These are phyloP conservation scores for Carex pumila DNA, from an alignment of 176 grass and related monocot species.

Conservation along the genomic window DNA sequence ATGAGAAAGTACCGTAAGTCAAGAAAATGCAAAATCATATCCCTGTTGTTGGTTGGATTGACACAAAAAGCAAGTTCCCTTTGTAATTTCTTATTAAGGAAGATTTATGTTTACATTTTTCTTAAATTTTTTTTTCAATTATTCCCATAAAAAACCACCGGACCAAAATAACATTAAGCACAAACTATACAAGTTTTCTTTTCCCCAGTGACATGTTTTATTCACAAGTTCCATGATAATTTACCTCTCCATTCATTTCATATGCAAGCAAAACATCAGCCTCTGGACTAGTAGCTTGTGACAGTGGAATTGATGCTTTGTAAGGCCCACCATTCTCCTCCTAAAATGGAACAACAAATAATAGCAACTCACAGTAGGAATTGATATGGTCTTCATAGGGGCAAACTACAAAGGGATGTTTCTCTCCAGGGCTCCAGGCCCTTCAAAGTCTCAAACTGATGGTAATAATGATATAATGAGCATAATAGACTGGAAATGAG, in stretches of 20 bases:
- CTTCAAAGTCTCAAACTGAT: neutral
- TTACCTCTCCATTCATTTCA: conserved; percentile 99
- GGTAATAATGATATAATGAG: neutral
- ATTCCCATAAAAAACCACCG: neutral
- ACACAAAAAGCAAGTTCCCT: neutral
- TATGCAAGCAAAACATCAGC: conserved; percentile 97
- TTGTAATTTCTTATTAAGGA: neutral
- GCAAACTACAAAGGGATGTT: conserved; percentile 8
- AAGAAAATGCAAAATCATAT: neutral
- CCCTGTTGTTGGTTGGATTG: neutral
- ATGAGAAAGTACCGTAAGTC: neutral
- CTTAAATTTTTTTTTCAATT: neutral
- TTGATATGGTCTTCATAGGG: neutral
- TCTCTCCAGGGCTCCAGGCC: neutral
- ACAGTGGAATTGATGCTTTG: conserved; percentile 88
- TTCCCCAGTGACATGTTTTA: neutral
- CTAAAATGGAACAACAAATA: conserved; percentile 35
- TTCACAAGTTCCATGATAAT: neutral
- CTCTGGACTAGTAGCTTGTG: conserved; percentile 78
- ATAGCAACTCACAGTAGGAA: neutral
- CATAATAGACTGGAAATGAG: neutral
- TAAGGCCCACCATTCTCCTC: conserved; percentile 97
- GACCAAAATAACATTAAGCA: conserved; percentile 7
- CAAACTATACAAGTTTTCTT: neutral
- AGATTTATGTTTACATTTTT: neutral